A percentile compares a stretch with the other conserved stretches of the same genome.
Evolutionary conservation across 371 early-diverging fungal species (phyloP).

Genomic region (Thermomucor indicae-seudaticae): DNA sequence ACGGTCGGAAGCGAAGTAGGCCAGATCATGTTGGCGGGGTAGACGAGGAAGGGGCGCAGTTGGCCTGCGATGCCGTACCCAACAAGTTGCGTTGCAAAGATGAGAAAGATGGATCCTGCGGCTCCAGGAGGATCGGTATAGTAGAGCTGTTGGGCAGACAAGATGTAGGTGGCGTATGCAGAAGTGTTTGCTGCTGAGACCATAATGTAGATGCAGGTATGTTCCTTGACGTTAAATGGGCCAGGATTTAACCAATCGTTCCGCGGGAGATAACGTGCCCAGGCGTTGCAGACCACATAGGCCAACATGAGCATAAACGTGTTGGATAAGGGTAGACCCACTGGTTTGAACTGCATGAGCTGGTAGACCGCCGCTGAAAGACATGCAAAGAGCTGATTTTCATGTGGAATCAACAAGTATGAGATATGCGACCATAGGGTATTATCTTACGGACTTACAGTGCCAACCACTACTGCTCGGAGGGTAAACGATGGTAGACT

Average conservation of each 20-base stretch:
- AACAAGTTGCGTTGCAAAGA: constrained; percentile 67
- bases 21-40: constrained; percentile 87
- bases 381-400: constrained; percentile 24
- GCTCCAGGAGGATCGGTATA: constrained; percentile 40
- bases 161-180: constrained; percentile 50
- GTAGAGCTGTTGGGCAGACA: constrained; percentile 52
- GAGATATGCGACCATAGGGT: neutral
- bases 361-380: constrained; percentile 38
- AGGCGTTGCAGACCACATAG: constrained; percentile 30
- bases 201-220: constrained; percentile 34
- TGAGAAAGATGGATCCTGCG: constrained; percentile 44
- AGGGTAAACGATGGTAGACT: constrained; percentile 23
- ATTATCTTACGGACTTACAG: constrained; percentile 16
- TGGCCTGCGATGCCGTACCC: constrained; percentile 86
- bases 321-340: constrained; percentile 30
- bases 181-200: constrained; percentile 33
- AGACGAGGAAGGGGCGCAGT: constrained; percentile 73
- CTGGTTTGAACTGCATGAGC: constrained; percentile 41
- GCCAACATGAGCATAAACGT: constrained; percentile 42
- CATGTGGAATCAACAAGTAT: neutral
- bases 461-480: constrained; percentile 24
- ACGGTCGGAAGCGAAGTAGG: constrained; percentile 73
- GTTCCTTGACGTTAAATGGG: constrained; percentile 42
- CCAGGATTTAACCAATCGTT: constrained; percentile 41
- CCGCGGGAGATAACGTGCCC: constrained; percentile 22